phyloP scores from a whole-genome alignment of 2,329 filamentous ascomycete genomes.

The Colletotrichum scovillei region DNA sequence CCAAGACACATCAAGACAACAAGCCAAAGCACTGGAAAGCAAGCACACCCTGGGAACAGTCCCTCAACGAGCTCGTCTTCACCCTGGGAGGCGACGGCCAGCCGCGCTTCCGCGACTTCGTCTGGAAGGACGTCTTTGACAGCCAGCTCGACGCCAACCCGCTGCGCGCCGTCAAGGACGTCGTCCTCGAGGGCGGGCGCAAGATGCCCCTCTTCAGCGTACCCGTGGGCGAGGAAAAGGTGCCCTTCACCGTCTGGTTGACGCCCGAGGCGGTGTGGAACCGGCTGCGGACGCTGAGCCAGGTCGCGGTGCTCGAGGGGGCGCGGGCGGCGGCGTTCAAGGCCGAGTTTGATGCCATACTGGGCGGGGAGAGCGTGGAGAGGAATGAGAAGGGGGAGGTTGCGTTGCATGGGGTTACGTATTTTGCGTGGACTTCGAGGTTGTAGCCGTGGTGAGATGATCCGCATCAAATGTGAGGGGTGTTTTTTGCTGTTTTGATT shows the following conservation, averaged over 20 bases:
- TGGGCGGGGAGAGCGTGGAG: conserved; percentile 64
- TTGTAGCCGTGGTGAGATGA: conserved; percentile 43
- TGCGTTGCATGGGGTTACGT: conserved; percentile 72
- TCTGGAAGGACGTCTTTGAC: conserved; percentile 75
- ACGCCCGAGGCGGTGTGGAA: conserved; percentile 71
- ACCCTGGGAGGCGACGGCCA: conserved; percentile 65
- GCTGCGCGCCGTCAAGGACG: conserved; percentile 60
- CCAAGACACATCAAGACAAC: conserved; percentile 59
- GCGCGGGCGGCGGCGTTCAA: conserved; percentile 60
- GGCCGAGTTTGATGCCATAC: conserved; percentile 62
- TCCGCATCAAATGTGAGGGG: neutral
- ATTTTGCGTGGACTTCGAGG: conserved; percentile 70
- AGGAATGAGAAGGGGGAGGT: conserved; percentile 72
- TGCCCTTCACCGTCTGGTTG: conserved; percentile 69
- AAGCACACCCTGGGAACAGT: conserved; percentile 69
- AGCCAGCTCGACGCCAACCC: conserved; percentile 65
- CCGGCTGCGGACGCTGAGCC: conserved; percentile 74
- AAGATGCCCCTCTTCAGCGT: conserved; percentile 65
- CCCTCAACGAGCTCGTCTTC: conserved; percentile 68
- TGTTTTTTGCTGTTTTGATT: neutral
- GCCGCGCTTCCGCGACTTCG: conserved; percentile 72
- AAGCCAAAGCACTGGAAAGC: conserved; percentile 67
- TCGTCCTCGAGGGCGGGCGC: conserved; percentile 44
- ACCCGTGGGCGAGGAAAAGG: conserved; percentile 67
- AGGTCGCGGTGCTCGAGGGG: conserved; percentile 70